Conservation (phyloP, 495 filamentous ascomycete genomes). For the Trichoderma parareesei region DNA sequence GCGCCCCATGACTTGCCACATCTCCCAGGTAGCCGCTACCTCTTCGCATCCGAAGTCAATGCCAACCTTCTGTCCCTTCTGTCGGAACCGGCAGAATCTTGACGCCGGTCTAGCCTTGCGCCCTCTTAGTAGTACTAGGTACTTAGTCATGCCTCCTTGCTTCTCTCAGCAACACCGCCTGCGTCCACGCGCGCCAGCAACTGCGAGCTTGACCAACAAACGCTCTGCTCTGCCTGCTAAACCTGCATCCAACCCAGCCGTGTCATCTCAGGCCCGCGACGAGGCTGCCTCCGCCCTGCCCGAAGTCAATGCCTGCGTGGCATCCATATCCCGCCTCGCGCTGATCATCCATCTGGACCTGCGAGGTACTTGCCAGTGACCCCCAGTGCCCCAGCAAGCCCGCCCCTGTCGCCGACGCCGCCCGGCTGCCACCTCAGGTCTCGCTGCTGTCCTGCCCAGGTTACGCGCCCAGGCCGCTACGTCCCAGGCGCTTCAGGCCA, state of each 20-base stretch:
- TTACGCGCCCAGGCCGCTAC: conserved; percentile 1
- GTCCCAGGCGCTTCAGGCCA: not conserved
- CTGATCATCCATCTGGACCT: too few species aligned
- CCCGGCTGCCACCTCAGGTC: not conserved
- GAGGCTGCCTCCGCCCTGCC: not conserved
- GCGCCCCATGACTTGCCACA: too few species aligned
- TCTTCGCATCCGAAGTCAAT: not conserved
- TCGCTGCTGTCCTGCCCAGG: not conserved
- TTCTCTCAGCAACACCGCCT: not conserved
- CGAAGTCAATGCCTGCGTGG: not conserved
- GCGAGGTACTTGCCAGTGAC: too few species aligned
- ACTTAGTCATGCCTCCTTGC: not conserved
- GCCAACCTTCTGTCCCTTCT: not conserved
- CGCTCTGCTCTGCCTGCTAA: not conserved
- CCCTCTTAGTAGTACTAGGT: conserved; percentile 8
- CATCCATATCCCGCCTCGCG: too few species aligned
- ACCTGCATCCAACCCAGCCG: not conserved
- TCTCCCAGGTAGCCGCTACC: not conserved
- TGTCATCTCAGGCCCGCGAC: not conserved
- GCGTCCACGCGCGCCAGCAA: not conserved
- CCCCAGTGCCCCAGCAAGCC: not conserved
- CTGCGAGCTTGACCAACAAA: not conserved
- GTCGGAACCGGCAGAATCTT: conserved; percentile 8
- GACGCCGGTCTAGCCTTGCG: not conserved
- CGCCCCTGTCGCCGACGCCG: not conserved